Evolutionary conservation across 352 stramenopile genomes (phyloP).

Genomic region (Globisporangium nunn): DNA sequence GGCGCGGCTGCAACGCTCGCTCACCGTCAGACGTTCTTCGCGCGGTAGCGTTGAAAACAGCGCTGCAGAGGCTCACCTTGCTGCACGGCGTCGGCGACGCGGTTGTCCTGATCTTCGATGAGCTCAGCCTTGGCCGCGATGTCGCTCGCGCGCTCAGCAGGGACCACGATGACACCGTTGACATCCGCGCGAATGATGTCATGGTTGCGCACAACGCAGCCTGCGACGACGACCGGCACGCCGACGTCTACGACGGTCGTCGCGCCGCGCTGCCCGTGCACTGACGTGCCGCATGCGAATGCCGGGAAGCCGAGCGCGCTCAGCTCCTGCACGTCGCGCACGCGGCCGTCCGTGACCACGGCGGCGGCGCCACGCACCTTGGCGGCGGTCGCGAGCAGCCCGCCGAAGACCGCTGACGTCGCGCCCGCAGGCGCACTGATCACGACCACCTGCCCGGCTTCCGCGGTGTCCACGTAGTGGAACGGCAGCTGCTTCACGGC

Average conservation of each 20-base stretch:
- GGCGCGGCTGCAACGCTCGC: slow-evolving; percentile 4
- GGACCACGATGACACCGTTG: slow-evolving; percentile 79
- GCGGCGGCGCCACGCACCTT: slow-evolving; percentile 59
- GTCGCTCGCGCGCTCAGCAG: slow-evolving; percentile 57
- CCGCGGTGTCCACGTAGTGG: slow-evolving; percentile 74
- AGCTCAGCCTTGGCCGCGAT: slow-evolving; percentile 64
- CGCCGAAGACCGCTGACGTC: slow-evolving; percentile 63
- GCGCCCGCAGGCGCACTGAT: slow-evolving; percentile 52
- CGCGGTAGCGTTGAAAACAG: slow-evolving; percentile 74
- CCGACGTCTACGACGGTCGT: slow-evolving; percentile 70
- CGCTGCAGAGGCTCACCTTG: slow-evolving; percentile 69
- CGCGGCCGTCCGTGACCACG: slow-evolving; percentile 67
- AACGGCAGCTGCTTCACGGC: slow-evolving; percentile 56
- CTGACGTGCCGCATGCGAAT: slow-evolving; percentile 64
- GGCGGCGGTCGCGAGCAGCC: slow-evolving; percentile 58
- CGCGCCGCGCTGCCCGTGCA: slow-evolving; percentile 51
- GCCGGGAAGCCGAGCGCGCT: slow-evolving; percentile 57
- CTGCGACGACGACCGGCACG: slow-evolving; percentile 54
- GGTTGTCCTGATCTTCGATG: slow-evolving; percentile 76
- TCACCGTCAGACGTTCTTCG: slow-evolving; percentile 49
- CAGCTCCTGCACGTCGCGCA: slow-evolving; percentile 72
- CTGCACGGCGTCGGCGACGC: slow-evolving; percentile 70
- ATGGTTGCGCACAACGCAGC: slow-evolving; percentile 67
- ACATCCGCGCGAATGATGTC: slow-evolving; percentile 81
- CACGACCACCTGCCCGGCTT: slow-evolving; percentile 72